These are phyloP conservation scores for Trichosphaerium sp. DNA, from an alignment of 78 protist genomes.

Conservation along the genomic window DNA sequence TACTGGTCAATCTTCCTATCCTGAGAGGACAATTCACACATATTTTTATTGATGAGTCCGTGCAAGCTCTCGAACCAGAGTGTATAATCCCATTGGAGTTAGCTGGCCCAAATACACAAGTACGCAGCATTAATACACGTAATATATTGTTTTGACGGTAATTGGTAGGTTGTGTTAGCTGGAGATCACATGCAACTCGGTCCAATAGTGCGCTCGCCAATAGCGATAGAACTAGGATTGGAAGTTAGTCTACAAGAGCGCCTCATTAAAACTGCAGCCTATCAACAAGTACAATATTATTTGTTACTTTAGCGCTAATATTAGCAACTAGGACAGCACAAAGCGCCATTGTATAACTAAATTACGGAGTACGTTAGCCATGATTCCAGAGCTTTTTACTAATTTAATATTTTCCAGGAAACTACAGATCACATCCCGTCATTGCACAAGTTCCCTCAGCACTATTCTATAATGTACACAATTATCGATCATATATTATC, in stretches of 20 bases:
- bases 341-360: too few species aligned
- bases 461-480: constrained; percentile 16
- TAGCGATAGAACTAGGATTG: neutral
- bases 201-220: neutral
- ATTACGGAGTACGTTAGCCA: too few species aligned
- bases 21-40: neutral
- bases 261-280: neutral
- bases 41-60: constrained; percentile 7
- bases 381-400: too few species aligned
- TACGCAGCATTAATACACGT: too few species aligned
- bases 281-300: too few species aligned
- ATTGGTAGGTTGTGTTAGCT: neutral
- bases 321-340: too few species aligned
- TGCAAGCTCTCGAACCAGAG: constrained; percentile 19
- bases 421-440: neutral
- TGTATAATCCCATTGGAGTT: neutral
- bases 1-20: neutral
- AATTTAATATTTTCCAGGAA: neutral
- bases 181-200: constrained; percentile 11
- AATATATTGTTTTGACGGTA: too few species aligned
- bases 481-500: too few species aligned
- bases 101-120: too few species aligned
- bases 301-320: too few species aligned
- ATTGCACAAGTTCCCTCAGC: neutral
- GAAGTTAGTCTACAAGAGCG: neutral